Evolutionary conservation across 352 stramenopile species (phyloP), one percentile per base, ranked within the genome.

Genomic region (Hyaloperonospora brassicae): DNA sequence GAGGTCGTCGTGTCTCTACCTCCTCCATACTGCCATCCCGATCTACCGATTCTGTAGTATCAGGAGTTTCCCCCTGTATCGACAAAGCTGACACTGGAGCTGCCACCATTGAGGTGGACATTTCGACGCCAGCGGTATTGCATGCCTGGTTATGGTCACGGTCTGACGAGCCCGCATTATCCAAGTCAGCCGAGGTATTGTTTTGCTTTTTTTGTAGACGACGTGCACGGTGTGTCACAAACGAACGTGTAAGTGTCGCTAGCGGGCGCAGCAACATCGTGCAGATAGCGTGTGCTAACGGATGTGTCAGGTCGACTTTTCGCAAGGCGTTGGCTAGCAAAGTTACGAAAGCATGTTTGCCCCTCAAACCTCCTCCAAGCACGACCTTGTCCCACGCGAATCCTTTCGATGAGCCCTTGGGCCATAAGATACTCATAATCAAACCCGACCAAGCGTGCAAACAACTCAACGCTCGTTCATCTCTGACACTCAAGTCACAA

Each of bases 351-450:
- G 76, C 77, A 45, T 89, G 82, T 47, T 89, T 88, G 35, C 73
- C 73, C 47, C 83, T 79, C 2, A 89, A 56, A 24, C 75, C 71
- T 22, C 78, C 80, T 50, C 70, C 74, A 1, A 87, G 50, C 2
- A 88, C 77, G 42, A 92, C 68, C 47, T 89, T 89, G 52, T 93
- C 82, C 79, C 79, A 89, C 0, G 82, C 80, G 39, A 90, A 81
- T 14, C 75, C 71, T 45, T 93, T 93, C 13, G 73, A 75, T 12
- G 77, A 76, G 1, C 79, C 82, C 39, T 84, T 83, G 3, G 84
- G 84, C 84, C 84, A 95, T 47, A 93, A 66, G 38, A 95, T 87
- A 50, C 80, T 91, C 81, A 93, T 91, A 31, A 92, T 86, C 31
- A 95, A 59, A 11, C 79, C 80, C 3, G 75, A 78, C 84, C 84